Evolutionary conservation across 306 rosid genomes (phyloP), one percentile per base, ranked within the genome.

Genomic region (Comarum palustre): DNA sequence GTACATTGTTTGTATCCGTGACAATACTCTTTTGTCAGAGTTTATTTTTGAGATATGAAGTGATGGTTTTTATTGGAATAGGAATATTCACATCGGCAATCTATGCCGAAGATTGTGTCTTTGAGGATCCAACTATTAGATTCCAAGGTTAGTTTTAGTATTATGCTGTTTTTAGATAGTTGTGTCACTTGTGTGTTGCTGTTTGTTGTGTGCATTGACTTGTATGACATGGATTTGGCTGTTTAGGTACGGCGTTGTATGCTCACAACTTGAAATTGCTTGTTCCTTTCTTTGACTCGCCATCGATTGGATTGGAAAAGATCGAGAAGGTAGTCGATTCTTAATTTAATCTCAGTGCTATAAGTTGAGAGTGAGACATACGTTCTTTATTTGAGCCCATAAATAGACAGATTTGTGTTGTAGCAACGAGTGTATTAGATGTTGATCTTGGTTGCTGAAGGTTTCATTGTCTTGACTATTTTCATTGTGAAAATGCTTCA

Each of bases 211-310:
- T 81, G 64, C 75, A 75, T 76, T n/a, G 20, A 5, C 16, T 7
- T 31, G 22, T 14, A 8, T 60, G 66, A 25, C 41, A 31, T 29
- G 36, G 13, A 4, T 60, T 77, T 76, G 57, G 42, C 48, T 67
- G 50, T 79, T 67, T 85, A 90, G 98, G 98, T 65, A 93, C 71
- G 86, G 97, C 89, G 66, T 82, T 90, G 82, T 89, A 93, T 77
- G 87, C 85, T 9, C 87, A 87, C 83, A 93, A 93, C 93, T 80
- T 93, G 90, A 93, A 93, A 87, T 85, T 93, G 92, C 97, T 90
- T 39, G 96, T 90, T 81, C 98, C 96, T 74, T 93, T 90, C 88
- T 86, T 93, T 72, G 96, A 87, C 61, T 27, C 58, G 62, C 92
- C 98, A 0, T 90, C 98, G 25, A 85, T 93, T 78, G 73, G 75